Conservation (phyloP, 371 early-diverging fungal species). For the Coemansia sp. region DNA sequence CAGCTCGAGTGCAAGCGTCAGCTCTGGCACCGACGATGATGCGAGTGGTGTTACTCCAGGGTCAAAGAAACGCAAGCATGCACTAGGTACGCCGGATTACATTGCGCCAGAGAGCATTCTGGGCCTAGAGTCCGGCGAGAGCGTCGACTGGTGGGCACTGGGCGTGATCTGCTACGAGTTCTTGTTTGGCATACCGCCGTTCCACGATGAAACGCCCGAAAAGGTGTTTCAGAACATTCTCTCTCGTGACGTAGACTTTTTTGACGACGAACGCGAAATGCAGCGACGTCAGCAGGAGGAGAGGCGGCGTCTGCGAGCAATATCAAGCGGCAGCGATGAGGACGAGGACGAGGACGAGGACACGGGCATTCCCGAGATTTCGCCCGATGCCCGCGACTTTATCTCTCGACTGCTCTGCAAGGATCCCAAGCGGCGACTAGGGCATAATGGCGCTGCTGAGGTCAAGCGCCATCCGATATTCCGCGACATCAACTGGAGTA, state of each 20-base stretch:
- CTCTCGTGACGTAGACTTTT: constrained; percentile 58
- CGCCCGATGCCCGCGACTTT: constrained; percentile 83
- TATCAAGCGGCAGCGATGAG: not conserved
- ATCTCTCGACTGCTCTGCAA: constrained; percentile 79
- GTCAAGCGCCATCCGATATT: constrained; percentile 96
- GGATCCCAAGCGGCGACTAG: constrained; percentile 76
- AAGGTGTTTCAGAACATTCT: constrained; percentile 93
- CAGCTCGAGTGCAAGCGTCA: constrained; percentile 8
- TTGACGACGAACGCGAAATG: constrained; percentile 64
- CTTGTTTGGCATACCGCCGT: constrained; percentile 86
- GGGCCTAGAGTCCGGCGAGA: constrained; percentile 77
- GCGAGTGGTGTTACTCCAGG: not conserved
- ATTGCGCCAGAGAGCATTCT: constrained; percentile 90
- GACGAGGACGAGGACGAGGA: constrained; percentile 61
- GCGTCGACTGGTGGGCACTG: constrained; percentile 96
- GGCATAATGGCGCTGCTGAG: constrained; percentile 73
- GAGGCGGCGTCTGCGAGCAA: not conserved
- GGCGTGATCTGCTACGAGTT: constrained; percentile 92
- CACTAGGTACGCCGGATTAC: constrained; percentile 87
- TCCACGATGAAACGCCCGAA: constrained; percentile 91
- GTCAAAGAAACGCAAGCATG: constrained; percentile 21
- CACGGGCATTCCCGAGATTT: constrained; percentile 65
- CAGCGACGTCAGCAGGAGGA: not conserved
- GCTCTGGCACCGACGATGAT: constrained; percentile 9
- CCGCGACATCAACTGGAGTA: constrained; percentile 88